Evolutionary conservation across 805 yeast genomes (phyloP).

Genomic region (Naumovozyma castellii): DNA sequence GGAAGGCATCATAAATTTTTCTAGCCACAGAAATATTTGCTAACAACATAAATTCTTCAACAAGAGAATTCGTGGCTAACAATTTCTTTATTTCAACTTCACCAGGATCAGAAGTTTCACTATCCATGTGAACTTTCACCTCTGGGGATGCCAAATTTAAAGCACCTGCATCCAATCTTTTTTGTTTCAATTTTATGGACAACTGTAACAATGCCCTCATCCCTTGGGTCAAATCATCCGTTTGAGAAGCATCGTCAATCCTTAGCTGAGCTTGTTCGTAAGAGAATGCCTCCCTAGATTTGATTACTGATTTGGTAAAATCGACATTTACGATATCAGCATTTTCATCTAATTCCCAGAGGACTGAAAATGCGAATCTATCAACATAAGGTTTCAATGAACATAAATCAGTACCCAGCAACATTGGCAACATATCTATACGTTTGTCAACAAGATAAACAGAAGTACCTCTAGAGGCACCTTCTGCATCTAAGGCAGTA

Average conservation of each 20-base stretch:
- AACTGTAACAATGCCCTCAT: conserved; percentile 72
- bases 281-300: conserved; percentile 88
- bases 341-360: conserved; percentile 87
- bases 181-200: conserved; percentile 78
- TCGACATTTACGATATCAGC: conserved; percentile 76
- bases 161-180: conserved; percentile 90
- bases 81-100: conserved; percentile 87
- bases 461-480: conserved; percentile 94
- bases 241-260: conserved; percentile 67
- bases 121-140: conserved; percentile 93
- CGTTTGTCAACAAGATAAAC: conserved; percentile 95
- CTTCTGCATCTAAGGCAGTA: conserved; percentile 88
- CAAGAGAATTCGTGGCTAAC: conserved; percentile 87
- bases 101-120: conserved; percentile 93
- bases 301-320: conserved; percentile 79
- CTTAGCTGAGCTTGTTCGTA: conserved; percentile 88
- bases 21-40: conserved; percentile 95
- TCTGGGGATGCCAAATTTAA: conserved; percentile 95
- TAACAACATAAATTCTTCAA: conserved; percentile 95
- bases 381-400: conserved; percentile 93
- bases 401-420: conserved; percentile 91
- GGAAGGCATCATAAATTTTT: conserved; percentile 84
- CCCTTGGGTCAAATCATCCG: conserved; percentile 79
- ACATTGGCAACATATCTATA: conserved; percentile 95
- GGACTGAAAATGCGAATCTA: conserved; percentile 86